These are phyloP conservation scores for Lyophyllum decastes DNA, from an alignment of 768 basidiomycete genomes.

Conservation along the genomic window DNA sequence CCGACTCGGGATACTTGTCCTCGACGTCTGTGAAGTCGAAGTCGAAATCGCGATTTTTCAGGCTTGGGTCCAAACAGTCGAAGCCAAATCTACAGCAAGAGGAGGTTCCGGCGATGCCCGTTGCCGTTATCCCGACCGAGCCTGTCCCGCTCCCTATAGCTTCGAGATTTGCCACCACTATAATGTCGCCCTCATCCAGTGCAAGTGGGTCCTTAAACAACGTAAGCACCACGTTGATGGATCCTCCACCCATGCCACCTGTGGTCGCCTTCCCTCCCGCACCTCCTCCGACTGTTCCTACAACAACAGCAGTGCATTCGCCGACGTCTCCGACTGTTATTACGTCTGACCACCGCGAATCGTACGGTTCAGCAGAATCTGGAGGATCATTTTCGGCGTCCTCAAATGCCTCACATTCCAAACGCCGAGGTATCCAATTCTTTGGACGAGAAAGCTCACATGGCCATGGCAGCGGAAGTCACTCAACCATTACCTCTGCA, in stretches of 20 bases:
- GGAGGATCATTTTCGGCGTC: slow-evolving; percentile 11
- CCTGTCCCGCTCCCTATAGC: slow-evolving; percentile 46
- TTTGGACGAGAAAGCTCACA: slow-evolving; percentile 3
- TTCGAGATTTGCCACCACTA: slow-evolving; percentile 44
- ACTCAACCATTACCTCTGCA: slow-evolving; percentile 14
- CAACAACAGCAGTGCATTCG: not conserved
- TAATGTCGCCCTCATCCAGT: slow-evolving; percentile 12
- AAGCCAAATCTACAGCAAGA: slow-evolving; percentile 34
- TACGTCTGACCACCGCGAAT: slow-evolving; percentile 12
- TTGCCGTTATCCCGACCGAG: slow-evolving; percentile 21
- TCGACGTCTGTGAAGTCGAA: slow-evolving; percentile 31
- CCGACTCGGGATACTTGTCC: slow-evolving; percentile 36
- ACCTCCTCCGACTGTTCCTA: not conserved
- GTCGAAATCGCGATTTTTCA: slow-evolving; percentile 45
- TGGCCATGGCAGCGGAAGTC: slow-evolving; percentile 11
- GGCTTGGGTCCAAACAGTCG: slow-evolving; percentile 39
- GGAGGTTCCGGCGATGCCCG: slow-evolving; percentile 24
- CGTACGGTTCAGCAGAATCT: slow-evolving; percentile 20
- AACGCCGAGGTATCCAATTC: slow-evolving; percentile 13
- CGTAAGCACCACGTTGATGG: slow-evolving; percentile 6
- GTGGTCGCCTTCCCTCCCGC: not conserved
- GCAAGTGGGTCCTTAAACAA: slow-evolving; percentile 11
- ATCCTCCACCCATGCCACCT: slow-evolving; percentile 5
- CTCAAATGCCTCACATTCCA: slow-evolving; percentile 20
- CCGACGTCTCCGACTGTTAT: not conserved